Evolutionary conservation across 768 basidiomycete species (phyloP).

Genomic region (Russula brevipes): DNA sequence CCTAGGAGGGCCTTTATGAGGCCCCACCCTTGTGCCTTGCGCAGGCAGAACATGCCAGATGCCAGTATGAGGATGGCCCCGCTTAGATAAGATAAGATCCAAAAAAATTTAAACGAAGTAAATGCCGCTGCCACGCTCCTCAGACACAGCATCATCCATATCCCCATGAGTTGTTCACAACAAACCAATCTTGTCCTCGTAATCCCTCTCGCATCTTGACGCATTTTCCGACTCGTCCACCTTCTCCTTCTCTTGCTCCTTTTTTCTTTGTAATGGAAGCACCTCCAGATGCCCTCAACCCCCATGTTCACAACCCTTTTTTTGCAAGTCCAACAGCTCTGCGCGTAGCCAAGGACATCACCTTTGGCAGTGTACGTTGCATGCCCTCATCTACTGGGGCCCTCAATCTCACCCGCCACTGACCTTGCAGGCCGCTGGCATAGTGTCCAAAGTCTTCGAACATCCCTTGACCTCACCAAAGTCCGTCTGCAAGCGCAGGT

Average conservation of each 20-base stretch:
- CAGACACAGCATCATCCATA: neutral
- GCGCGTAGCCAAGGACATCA: conserved; percentile 29
- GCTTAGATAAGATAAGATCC: conserved; percentile 13
- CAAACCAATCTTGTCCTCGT: neutral
- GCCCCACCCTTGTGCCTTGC: too few relatives aligned
- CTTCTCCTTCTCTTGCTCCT: neutral
- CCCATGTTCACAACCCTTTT: conserved; percentile 9
- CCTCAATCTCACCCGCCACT: neutral
- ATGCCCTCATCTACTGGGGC: neutral
- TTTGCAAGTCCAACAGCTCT: conserved; percentile 21
- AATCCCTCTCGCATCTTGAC: neutral
- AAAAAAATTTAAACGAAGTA: neutral
- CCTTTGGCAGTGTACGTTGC: conserved; percentile 30
- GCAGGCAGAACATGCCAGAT: too few relatives aligned
- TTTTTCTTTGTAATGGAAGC: conserved; percentile 23
- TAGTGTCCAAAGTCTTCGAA: conserved; percentile 83
- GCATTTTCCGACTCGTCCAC: too few relatives aligned
- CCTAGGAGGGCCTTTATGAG: too few relatives aligned
- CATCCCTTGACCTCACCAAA: conserved; percentile 93
- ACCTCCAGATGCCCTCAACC: conserved; percentile 23
- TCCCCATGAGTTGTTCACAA: conserved; percentile 2
- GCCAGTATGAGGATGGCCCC: too few relatives aligned
- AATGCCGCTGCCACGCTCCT: neutral
- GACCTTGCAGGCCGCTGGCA: conserved; percentile 64
- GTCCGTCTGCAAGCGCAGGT: conserved; percentile 92